These are phyloP conservation scores for Emiliania huxleyi DNA, from an alignment of 78 protist genomes.

Conservation along the genomic window DNA sequence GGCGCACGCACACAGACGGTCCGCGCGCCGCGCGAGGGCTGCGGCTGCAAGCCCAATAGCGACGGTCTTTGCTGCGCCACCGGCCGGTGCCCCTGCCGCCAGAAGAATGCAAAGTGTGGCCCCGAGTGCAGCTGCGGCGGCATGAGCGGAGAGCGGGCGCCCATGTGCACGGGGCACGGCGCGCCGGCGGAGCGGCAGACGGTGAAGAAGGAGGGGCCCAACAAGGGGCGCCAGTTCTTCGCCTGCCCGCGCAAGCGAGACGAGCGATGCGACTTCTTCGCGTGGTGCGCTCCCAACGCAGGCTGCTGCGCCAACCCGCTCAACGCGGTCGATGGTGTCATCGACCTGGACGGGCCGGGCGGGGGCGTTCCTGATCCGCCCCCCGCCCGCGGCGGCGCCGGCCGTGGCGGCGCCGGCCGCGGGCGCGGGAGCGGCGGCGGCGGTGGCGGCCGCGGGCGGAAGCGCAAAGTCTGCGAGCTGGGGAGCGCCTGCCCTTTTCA, in stretches of 20 bases:
- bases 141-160: background rate
- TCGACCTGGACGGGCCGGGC: background rate
- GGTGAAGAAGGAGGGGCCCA: background rate
- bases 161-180: background rate
- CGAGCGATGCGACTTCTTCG: background rate
- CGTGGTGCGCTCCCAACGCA: background rate
- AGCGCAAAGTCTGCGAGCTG: background rate
- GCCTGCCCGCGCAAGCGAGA: background rate
- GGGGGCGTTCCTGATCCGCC: background rate
- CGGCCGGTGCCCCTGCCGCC: background rate
- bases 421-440: background rate
- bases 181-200: background rate
- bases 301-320: background rate
- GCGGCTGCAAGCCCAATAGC: background rate
- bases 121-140: background rate
- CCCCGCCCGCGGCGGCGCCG: background rate
- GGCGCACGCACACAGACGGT: background rate
- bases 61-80: background rate
- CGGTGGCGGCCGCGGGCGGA: background rate
- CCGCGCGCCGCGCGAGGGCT: background rate
- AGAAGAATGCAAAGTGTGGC: background rate
- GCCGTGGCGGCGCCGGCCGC: background rate
- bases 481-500: background rate
- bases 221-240: background rate
- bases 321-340: too few relatives aligned